Conservation (phyloP, 148 eudicot genomes). For the Rhododendron vialii region DNA sequence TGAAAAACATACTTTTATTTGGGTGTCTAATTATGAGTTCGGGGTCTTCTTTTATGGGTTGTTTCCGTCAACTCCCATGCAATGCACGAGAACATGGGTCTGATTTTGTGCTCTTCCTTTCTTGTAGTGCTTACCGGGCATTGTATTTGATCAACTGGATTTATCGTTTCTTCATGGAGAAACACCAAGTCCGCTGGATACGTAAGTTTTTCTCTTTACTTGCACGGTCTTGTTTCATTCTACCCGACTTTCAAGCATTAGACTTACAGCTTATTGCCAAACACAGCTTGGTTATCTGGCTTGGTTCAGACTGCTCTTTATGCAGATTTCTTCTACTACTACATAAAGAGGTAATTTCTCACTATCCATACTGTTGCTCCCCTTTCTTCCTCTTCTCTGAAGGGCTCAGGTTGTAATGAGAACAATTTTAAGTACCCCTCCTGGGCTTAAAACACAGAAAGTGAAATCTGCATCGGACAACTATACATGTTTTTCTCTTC, state of each 20-base stretch:
- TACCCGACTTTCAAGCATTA: not conserved
- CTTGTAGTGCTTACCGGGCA: conserved; percentile 49
- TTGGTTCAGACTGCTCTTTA: conserved; percentile 50
- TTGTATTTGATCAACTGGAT: conserved; percentile 48
- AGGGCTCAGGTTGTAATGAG: not conserved
- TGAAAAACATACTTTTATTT: not conserved
- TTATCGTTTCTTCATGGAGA: conserved; percentile 40
- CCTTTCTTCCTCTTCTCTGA: not conserved
- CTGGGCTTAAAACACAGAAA: not conserved
- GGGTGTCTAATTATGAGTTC: not conserved
- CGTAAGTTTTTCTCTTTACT: conserved; percentile 22
- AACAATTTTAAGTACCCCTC: not conserved
- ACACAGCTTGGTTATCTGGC: conserved; percentile 49
- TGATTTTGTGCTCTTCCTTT: not conserved
- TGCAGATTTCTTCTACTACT: conserved; percentile 48
- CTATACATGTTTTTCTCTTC: not conserved
- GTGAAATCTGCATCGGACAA: not conserved
- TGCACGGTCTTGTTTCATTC: not conserved
- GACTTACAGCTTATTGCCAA: not conserved
- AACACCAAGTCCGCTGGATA: conserved; percentile 42
- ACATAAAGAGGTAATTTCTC: conserved; percentile 4
- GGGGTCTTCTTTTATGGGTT: not conserved
- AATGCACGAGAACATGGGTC: not conserved
- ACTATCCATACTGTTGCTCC: not conserved
- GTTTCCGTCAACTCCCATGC: not conserved